Evolutionary conservation across 1,284 basidiomycete genomes (phyloP), one percentile per base, ranked within the genome.

Genomic region (Puccinia novopanici): DNA sequence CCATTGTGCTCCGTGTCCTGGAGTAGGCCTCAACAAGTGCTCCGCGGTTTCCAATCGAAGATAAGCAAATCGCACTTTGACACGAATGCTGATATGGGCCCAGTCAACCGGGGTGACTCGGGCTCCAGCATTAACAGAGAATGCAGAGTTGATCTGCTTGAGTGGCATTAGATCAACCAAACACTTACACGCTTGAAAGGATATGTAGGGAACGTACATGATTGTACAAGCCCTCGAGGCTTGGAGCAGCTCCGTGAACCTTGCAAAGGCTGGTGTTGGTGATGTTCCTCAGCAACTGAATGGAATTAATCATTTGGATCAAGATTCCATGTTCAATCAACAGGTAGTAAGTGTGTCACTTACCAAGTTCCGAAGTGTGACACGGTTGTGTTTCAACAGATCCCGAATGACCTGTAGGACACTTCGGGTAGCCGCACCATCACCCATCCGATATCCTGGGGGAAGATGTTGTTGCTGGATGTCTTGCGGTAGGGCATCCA

Each of bases 21-120:
- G 57, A 59, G 27, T 59, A 12, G 57, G 27, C 27, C 12, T 59
- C 57, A 59, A 34, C 3, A 19, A n/a, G 13, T 34, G n/a, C 27
- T 9, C 27, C 5, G 59, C 59, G 17, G 59, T 63, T 40, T 63
- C 34, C 34, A 63, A 40, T 63, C 34, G 59, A 8, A 63, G 34
- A 40, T 63, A 63, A 22, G 59, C 59, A 63, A 63, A 63, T 17
- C 34, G 34, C 6, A 63, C 34, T n/a, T 63, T 63, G 17, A 40
- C 19, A 6, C 17, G 34, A 15, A 40, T 17, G 34, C 3, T 1
- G 5, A 63, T 0, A 1, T 40, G 2, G 15, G 15, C 5, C 59
- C 59, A 63, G 22, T 40, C 6, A 15, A 22, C 34, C 13, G 30
- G 19, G 13, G 17, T 34, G 19, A 13, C 40, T 13, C n/a, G 61